Percentiles rank a stretch among this genome's conserved stretches.
phyloP scores from a whole-genome alignment of 1,284 basidiomycete genomes.

The Ganoderma multipileum region DNA sequence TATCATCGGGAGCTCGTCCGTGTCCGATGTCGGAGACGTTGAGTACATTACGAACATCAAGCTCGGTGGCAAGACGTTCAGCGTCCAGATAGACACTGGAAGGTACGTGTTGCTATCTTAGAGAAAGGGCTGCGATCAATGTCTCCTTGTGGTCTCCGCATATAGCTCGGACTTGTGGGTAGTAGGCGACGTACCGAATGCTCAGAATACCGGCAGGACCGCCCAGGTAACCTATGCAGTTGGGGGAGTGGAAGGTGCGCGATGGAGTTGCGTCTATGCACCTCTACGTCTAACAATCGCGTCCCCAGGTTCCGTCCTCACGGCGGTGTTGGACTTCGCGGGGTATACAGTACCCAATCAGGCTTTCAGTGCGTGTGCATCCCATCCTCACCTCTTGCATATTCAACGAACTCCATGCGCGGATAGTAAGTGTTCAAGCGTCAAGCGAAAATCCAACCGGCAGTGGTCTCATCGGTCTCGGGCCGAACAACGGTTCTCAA shows the following conservation, averaged over 20 bases:
- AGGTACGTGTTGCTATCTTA: conserved; percentile 36
- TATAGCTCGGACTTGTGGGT: conserved; percentile 65
- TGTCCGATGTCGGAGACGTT: conserved; percentile 38
- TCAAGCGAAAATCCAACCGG: conserved; percentile 27
- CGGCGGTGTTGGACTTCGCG: conserved; percentile 56
- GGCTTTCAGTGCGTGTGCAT: conserved; percentile 57
- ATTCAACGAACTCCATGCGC: background rate
- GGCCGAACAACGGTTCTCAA: conserved; percentile 44
- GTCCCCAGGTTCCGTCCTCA: conserved; percentile 53
- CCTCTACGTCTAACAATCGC: background rate
- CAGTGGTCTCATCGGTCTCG: conserved; percentile 46
- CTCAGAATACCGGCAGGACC: conserved; percentile 47
- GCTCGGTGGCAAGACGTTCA: conserved; percentile 42
- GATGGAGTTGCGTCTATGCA: background rate
- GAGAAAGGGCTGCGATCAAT: background rate
- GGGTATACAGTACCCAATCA: conserved; percentile 60
- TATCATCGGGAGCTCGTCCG: conserved; percentile 17
- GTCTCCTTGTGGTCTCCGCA: background rate
- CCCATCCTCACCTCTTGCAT: background rate
- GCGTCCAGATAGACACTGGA: conserved; percentile 49
- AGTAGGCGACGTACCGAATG: conserved; percentile 50
- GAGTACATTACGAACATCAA: conserved; percentile 48
- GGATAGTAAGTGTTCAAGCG: conserved; percentile 34
- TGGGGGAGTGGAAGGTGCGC: conserved; percentile 51
- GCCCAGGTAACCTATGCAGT: conserved; percentile 55